Percentiles rank a stretch among this genome's conserved stretches.
These are phyloP conservation scores for Paraphaeosphaeria minitans DNA, from an alignment of 2,329 filamentous ascomycete species.

Conservation along the genomic window DNA sequence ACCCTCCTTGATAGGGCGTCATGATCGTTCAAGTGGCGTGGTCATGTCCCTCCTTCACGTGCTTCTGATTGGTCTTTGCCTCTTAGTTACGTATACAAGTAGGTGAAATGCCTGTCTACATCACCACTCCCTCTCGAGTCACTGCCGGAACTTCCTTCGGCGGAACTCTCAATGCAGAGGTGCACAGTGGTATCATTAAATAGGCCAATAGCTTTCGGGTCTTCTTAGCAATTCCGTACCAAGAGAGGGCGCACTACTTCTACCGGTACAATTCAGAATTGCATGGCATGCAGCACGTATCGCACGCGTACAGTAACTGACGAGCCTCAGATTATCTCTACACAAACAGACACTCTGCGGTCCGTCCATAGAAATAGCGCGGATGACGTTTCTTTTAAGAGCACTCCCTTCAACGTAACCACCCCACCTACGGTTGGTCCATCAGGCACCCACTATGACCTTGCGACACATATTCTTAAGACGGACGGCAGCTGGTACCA, in stretches of 20 bases:
- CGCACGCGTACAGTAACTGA: background rate
- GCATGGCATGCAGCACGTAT: conserved; percentile 4
- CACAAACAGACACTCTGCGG: conserved; percentile 19
- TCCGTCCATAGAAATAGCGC: conserved; percentile 11
- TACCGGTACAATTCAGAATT: conserved; percentile 19
- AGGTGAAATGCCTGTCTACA: conserved; percentile 9
- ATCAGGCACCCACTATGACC: conserved; percentile 20
- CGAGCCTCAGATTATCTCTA: conserved; percentile 15
- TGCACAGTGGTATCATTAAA: conserved; percentile 13
- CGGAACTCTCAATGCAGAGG: conserved; percentile 14
- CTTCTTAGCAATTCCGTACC: conserved; percentile 16
- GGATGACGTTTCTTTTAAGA: conserved; percentile 12
- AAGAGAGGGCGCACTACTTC: conserved; percentile 14
- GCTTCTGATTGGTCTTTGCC: background rate
- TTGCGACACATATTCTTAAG: conserved; percentile 14
- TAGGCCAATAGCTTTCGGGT: conserved; percentile 16
- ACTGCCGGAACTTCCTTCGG: conserved; percentile 14
- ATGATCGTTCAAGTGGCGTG: background rate
- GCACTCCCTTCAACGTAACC: conserved; percentile 20
- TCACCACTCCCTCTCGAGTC: conserved; percentile 14
- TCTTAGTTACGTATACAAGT: background rate
- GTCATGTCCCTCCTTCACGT: background rate
- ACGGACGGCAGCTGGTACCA: conserved; percentile 23
- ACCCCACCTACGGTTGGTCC: conserved; percentile 20
- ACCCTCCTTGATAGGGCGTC: background rate